Conservation (phyloP, 768 basidiomycete genomes). For the Inosperma sp. region DNA sequence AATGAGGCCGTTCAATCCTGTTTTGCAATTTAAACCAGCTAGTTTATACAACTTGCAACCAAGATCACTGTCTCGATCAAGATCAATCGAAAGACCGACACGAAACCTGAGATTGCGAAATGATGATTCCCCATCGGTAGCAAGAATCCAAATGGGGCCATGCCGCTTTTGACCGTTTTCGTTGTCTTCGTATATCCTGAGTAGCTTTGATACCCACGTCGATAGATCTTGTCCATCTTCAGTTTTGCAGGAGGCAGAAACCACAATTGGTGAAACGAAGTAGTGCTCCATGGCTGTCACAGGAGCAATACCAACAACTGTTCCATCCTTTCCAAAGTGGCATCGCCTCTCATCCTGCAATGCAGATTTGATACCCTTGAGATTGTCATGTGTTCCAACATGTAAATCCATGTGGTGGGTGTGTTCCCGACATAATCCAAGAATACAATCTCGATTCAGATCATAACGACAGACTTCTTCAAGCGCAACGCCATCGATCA, state of each 20-base stretch:
- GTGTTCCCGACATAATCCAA: slow-evolving; percentile 28
- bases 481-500: slow-evolving; percentile 27
- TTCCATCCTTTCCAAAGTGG: slow-evolving; percentile 23
- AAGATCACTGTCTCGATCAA: background rate
- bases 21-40: slow-evolving; percentile 22
- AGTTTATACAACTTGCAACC: slow-evolving; percentile 1
- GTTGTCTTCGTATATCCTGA: slow-evolving; percentile 15
- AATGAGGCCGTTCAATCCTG: slow-evolving; percentile 15
- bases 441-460: slow-evolving; percentile 6
- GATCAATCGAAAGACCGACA: slow-evolving; percentile 9
- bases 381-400: slow-evolving; percentile 4
- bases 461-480: slow-evolving; percentile 21
- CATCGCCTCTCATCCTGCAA: background rate
- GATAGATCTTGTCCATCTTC: slow-evolving; percentile 16
- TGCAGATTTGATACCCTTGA: slow-evolving; percentile 4
- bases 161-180: slow-evolving; percentile 16
- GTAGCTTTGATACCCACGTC: slow-evolving; percentile 13
- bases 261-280: slow-evolving; percentile 16
- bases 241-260: slow-evolving; percentile 20
- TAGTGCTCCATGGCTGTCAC: slow-evolving; percentile 18
- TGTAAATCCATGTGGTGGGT: slow-evolving; percentile 7
- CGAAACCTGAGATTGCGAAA: slow-evolving; percentile 20
- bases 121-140: slow-evolving; percentile 27
- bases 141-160: slow-evolving; percentile 22
- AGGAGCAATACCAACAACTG: slow-evolving; percentile 22